A percentile compares a stretch with the other conserved stretches of the same genome.
These are phyloP conservation scores for Aegilops tauschii DNA, from an alignment of 176 grass and related monocot species.

Conservation along the genomic window DNA sequence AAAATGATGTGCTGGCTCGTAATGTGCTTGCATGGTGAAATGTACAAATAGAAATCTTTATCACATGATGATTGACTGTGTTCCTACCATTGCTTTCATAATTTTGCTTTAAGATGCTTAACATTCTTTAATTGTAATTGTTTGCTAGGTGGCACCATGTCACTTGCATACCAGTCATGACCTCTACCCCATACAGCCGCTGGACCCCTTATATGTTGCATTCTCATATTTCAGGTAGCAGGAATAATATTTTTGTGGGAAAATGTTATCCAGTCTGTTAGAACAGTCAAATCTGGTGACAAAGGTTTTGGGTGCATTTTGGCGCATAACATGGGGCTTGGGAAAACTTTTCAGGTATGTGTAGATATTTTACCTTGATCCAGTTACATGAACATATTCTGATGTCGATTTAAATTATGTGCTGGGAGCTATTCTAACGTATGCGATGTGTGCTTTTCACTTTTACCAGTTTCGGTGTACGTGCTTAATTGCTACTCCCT, in stretches of 20 bases:
- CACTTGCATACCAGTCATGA: neutral
- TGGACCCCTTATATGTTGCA: neutral
- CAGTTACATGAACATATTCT: slow-evolving; percentile 4
- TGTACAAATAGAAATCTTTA: neutral
- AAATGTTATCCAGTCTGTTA: slow-evolving; percentile 92
- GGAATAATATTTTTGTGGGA: slow-evolving; percentile 99
- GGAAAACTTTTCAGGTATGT: slow-evolving; percentile 96
- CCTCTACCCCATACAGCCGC: neutral
- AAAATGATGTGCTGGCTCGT: neutral
- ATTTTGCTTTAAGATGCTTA: slow-evolving; percentile 8
- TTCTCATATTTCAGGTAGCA: slow-evolving; percentile 53
- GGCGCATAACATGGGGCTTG: slow-evolving; percentile 97
- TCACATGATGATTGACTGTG: neutral
- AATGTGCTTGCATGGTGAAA: slow-evolving; percentile 11
- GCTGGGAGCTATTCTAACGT: neutral
- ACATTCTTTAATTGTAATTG: neutral
- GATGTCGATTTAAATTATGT: neutral
- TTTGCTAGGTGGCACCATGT: neutral
- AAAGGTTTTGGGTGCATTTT: slow-evolving; percentile 99
- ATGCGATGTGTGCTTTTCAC: neutral
- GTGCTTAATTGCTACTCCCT: neutral
- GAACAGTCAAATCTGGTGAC: slow-evolving; percentile 85
- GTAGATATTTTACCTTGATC: slow-evolving; percentile 20
- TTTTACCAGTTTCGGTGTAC: neutral
- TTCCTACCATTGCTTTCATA: neutral